A percentile compares a stretch with the other conserved stretches of the same genome.
Evolutionary conservation across 495 filamentous ascomycete genomes (phyloP).

Genomic region (Parmelia sp.): DNA sequence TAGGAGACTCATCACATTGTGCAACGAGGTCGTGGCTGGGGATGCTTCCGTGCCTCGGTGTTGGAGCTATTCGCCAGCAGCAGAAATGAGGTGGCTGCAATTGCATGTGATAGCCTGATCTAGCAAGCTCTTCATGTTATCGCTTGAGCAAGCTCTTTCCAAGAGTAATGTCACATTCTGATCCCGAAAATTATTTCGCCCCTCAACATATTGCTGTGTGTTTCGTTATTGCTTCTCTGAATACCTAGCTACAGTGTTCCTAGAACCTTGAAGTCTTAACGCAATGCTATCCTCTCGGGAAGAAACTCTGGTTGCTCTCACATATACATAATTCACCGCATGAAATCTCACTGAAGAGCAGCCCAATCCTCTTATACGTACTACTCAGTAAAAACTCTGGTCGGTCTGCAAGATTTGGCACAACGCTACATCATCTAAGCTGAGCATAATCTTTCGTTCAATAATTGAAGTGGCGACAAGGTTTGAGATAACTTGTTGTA

Average conservation of each 20-base stretch:
- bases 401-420: neutral
- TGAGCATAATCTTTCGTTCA: neutral
- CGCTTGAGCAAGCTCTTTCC: neutral
- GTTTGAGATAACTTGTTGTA: neutral
- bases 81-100: neutral
- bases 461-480: neutral
- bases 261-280: neutral
- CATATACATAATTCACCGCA: too few relatives aligned
- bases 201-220: neutral
- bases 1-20: neutral
- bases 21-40: neutral
- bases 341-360: neutral
- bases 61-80: neutral
- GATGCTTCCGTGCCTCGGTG: neutral
- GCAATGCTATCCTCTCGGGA: neutral
- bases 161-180: neutral
- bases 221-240: neutral
- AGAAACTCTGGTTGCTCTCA: neutral
- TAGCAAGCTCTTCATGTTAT: neutral
- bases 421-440: neutral
- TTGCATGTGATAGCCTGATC: neutral
- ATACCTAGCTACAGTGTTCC: neutral
- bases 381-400: neutral
- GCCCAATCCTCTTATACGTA: neutral
- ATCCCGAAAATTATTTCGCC: neutral